Conservation (phyloP, 805 yeast species). For the Wilhelminamyces savonicus region DNA sequence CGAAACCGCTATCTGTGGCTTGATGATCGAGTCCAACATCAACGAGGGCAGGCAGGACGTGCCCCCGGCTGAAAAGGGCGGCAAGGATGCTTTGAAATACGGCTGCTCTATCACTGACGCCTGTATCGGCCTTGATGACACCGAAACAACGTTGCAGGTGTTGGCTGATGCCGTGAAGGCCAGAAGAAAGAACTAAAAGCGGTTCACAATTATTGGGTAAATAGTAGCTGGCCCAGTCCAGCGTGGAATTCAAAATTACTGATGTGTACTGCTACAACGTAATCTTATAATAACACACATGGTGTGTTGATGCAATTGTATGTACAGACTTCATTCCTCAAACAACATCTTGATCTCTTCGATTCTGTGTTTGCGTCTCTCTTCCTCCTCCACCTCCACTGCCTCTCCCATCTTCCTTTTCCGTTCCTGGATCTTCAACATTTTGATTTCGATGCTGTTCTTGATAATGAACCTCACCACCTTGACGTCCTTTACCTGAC, state of each 20-base stretch:
- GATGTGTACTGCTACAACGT: too few species aligned
- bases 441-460: slow-evolving; percentile 79
- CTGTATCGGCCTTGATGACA: slow-evolving; percentile 86
- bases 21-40: slow-evolving; percentile 94
- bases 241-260: too few species aligned
- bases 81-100: slow-evolving; percentile 68
- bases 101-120: slow-evolving; percentile 98
- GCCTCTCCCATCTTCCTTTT: slow-evolving; percentile 79
- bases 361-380: slow-evolving; percentile 58
- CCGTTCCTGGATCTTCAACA: slow-evolving; percentile 81
- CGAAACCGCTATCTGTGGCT: slow-evolving; percentile 73
- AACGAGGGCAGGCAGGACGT: slow-evolving; percentile 92
- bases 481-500: slow-evolving; percentile 67
- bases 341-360: slow-evolving; percentile 69
- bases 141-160: slow-evolving; percentile 62
- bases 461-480: slow-evolving; percentile 78
- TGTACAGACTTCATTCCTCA: slow-evolving; percentile 26
- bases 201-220: too few species aligned
- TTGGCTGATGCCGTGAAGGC: slow-evolving; percentile 75
- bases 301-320: neutral
- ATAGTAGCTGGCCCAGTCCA: too few species aligned
- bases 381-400: slow-evolving; percentile 70
- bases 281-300: too few species aligned
- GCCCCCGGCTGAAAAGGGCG: slow-evolving; percentile 60
- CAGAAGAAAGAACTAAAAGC: slow-evolving; percentile 48